phyloP scores from a whole-genome alignment of 2,329 filamentous ascomycete species.

The Stenocarpella maydis region DNA sequence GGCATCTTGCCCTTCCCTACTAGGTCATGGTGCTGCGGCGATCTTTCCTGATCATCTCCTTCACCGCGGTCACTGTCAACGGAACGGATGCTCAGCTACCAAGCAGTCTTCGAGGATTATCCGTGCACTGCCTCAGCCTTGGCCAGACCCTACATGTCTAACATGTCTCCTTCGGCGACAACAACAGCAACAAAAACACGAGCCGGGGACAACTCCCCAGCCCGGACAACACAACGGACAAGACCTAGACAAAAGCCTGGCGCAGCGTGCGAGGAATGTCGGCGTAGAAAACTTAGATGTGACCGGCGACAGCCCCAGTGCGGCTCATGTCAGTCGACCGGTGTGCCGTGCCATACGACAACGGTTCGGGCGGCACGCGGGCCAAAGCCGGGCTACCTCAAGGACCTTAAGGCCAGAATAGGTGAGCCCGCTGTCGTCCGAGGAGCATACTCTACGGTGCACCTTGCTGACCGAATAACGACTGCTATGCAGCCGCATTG shows the following conservation, averaged over 20 bases:
- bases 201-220: not conserved
- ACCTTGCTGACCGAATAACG: slow-evolving; percentile 2
- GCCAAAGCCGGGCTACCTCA: slow-evolving; percentile 37
- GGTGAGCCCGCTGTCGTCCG: slow-evolving; percentile 33
- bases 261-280: slow-evolving; percentile 24
- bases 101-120: slow-evolving; percentile 12
- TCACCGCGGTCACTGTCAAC: not conserved
- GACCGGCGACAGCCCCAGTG: slow-evolving; percentile 33
- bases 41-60: slow-evolving; percentile 15
- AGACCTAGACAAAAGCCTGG: slow-evolving; percentile 16
- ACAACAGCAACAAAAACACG: not conserved
- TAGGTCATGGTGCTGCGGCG: slow-evolving; percentile 4
- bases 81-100: slow-evolving; percentile 6
- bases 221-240: slow-evolving; percentile 14
- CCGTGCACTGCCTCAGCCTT: slow-evolving; percentile 9
- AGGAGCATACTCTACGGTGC: no score
- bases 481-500: not conserved
- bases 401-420: slow-evolving; percentile 39
- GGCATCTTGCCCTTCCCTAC: slow-evolving; percentile 22
- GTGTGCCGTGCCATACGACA: slow-evolving; percentile 15
- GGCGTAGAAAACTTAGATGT: slow-evolving; percentile 27
- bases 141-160: not conserved
- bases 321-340: slow-evolving; percentile 10
- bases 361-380: slow-evolving; percentile 33
- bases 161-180: slow-evolving; percentile 12